Evolutionary conservation across 1,139 yeast genomes (phyloP), one percentile per base, ranked within the genome.

Genomic region (Yarrowia galli): DNA sequence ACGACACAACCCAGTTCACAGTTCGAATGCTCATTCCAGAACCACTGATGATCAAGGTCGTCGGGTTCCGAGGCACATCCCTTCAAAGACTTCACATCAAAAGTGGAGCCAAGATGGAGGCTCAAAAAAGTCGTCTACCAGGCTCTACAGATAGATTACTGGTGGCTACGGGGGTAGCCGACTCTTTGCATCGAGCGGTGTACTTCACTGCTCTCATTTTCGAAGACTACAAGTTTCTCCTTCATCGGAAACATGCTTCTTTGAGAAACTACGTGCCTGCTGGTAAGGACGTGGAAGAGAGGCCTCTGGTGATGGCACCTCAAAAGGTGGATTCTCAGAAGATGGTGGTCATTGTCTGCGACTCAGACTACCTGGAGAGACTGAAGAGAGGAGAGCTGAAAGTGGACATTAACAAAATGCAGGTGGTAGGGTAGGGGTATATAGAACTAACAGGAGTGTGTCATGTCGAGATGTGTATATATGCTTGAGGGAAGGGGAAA

Each of bases 141-240:
- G 58, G 58, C 18, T 51, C 58, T 4, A 51, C 58, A 2, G 58
- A 51, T 3, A 18, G 58, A 15, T 9, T 51, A 20, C 43, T 51
- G 42, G 58, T 35, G 2, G 58, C 58, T 7, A 20, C 42, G 9
- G 58, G 58, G 3, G 58, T 51, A 15, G 58, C 58, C 0, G 58
- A 51, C 42, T 7, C 28, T 13, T 23, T 51, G 28, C 58, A 51
- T 36, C 42, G 58, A 35, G 58, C 42, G 0, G 58, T 51, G 42
- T 51, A 51, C 58, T 51, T 51, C 13, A 51, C 58, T 9, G 58
- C 43, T 15, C 58, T 35, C 15, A 35, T 51, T 22, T 51, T 51
- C 28, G 58, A 51, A 51, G 58, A 51, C 58, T 51, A 51, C 58
- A 51, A 36, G 43, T 51, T 51, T 36, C 28, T 51, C 18, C 28